These are phyloP conservation scores for Calonectria crousiana DNA, from an alignment of 2,329 filamentous ascomycete species.

Conservation along the genomic window DNA sequence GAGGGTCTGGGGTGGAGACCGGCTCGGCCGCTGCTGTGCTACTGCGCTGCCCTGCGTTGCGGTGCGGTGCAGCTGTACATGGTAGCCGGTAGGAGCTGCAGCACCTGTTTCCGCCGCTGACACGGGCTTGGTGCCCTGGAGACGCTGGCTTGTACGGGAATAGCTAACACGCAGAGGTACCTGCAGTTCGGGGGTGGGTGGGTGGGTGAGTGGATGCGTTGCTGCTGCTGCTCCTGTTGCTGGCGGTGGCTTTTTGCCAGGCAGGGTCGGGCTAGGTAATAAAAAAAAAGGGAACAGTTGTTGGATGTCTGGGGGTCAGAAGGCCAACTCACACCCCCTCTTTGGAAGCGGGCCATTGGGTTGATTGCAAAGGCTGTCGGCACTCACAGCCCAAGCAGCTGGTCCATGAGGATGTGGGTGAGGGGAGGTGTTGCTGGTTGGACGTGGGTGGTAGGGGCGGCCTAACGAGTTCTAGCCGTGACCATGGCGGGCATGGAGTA, in stretches of 20 bases:
- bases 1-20: constrained; percentile 21
- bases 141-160: constrained; percentile 17
- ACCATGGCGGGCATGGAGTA: neutral
- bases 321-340: constrained; percentile 20
- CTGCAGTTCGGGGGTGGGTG: neutral
- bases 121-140: neutral
- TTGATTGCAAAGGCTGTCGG: neutral
- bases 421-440: neutral
- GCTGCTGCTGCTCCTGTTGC: constrained; percentile 1
- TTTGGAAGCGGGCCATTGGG: constrained; percentile 7
- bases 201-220: constrained; percentile 1
- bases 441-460: neutral
- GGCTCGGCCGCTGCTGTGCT: constrained; percentile 17
- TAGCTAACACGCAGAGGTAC: constrained; percentile 22
- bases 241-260: constrained; percentile 14
- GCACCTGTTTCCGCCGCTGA: constrained; percentile 5
- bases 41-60: neutral
- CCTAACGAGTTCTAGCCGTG: neutral
- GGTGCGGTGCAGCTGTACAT: neutral
- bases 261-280: constrained; percentile 2
- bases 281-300: constrained; percentile 1
- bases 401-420: neutral
- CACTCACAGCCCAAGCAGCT: constrained; percentile 18
- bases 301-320: constrained; percentile 16
- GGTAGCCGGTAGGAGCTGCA: constrained; percentile 7